A percentile compares a stretch with the other conserved stretches of the same genome.
These are phyloP conservation scores for Penicillium sclerotigenum DNA, from an alignment of 2,329 filamentous ascomycete species.

Conservation along the genomic window DNA sequence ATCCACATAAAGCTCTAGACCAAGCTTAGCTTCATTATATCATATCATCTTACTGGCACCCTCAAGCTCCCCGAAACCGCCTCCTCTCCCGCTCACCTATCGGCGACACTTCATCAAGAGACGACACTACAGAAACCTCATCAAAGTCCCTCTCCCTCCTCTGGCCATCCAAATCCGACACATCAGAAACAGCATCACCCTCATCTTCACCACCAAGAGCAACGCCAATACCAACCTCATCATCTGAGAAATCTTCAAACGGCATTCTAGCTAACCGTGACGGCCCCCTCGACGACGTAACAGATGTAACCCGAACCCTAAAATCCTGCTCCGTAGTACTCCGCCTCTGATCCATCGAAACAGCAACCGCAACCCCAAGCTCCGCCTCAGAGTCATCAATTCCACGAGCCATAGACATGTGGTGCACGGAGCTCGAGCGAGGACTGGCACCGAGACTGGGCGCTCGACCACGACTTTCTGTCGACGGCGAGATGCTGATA, in stretches of 20 bases:
- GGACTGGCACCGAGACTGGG: not conserved
- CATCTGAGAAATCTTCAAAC: slow-evolving; percentile 17
- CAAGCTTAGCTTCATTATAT: not conserved
- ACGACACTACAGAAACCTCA: slow-evolving; percentile 35
- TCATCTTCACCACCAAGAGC: not conserved
- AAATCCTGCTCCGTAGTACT: slow-evolving; percentile 13
- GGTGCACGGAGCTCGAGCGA: not conserved
- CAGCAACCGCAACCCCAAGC: slow-evolving; percentile 11
- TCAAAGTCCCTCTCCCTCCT: slow-evolving; percentile 20
- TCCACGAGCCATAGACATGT: not conserved
- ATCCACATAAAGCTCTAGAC: not conserved
- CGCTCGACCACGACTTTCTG: not conserved
- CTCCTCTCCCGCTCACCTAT: not conserved
- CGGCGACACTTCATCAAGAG: slow-evolving; percentile 23
- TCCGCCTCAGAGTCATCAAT: slow-evolving; percentile 6
- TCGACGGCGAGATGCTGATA: slow-evolving; percentile 2
- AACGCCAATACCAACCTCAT: slow-evolving; percentile 5
- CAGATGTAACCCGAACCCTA: not conserved
- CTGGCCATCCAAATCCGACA: slow-evolving; percentile 22
- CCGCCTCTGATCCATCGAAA: slow-evolving; percentile 10
- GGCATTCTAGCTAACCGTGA: slow-evolving; percentile 19
- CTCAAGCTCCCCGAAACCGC: not conserved
- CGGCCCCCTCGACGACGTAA: slow-evolving; percentile 2
- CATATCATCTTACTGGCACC: not conserved
- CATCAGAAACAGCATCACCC: slow-evolving; percentile 27